Conservation (phyloP, 169 alveolate species). For the Blepharisma undulans region DNA sequence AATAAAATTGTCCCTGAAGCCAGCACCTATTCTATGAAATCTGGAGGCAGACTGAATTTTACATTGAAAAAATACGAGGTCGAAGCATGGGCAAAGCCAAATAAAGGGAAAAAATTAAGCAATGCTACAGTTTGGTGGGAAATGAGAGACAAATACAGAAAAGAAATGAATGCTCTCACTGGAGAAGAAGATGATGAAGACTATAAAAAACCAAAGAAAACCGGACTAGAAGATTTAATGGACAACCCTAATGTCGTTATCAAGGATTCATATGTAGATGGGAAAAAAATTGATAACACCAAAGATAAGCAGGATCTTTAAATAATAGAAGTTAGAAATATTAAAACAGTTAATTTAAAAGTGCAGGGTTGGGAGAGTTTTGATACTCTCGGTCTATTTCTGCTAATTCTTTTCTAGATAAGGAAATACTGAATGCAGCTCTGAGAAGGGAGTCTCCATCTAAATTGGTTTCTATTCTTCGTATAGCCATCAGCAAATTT, state of each 20-base stretch:
- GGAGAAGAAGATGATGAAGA: slow-evolving; percentile 39
- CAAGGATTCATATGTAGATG: background rate
- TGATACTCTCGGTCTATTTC: slow-evolving; percentile 4
- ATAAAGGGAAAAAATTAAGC: slow-evolving; percentile 75
- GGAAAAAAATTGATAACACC: slow-evolving; percentile 2
- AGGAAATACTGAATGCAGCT: background rate
- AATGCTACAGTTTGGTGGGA: slow-evolving; percentile 94
- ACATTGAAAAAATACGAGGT: slow-evolving; percentile 78
- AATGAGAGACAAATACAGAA: slow-evolving; percentile 87
- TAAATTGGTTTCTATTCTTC: background rate
- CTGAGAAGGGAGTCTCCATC: background rate
- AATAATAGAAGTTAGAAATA: background rate
- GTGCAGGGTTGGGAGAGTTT: background rate
- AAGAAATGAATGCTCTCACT: slow-evolving; percentile 38
- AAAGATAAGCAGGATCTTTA: background rate
- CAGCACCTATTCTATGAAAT: slow-evolving; percentile 83
- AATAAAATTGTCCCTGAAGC: slow-evolving; percentile 38
- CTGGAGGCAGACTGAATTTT: slow-evolving; percentile 84
- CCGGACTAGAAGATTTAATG: background rate
- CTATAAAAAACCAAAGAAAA: background rate
- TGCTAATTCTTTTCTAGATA: background rate
- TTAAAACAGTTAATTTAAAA: no score
- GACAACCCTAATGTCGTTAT: slow-evolving; percentile 16
- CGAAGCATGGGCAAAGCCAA: slow-evolving; percentile 81
- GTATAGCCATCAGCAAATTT: background rate